Evolutionary conservation across 768 basidiomycete genomes (phyloP).

Genomic region (Neoboletus magnificus): DNA sequence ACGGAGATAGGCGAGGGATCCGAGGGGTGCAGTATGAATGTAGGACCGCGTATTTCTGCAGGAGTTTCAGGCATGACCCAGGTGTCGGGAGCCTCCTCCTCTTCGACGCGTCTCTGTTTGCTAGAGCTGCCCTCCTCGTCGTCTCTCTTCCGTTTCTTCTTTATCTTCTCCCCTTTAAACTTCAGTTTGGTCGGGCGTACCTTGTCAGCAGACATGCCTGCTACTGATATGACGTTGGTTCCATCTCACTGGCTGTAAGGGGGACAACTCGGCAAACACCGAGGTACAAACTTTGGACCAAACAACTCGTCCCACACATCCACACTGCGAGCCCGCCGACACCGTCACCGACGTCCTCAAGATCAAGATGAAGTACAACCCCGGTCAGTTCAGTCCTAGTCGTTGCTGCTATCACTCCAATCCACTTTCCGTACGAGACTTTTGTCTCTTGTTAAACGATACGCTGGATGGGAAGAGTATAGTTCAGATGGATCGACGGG

Average conservation of each 20-base stretch:
- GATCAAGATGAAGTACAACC: conserved; percentile 77
- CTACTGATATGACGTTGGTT: background rate
- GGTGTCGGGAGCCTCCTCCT: conserved; percentile 65
- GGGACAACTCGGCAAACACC: conserved; percentile 21
- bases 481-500: conserved; percentile 41
- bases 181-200: conserved; percentile 74
- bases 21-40: conserved; percentile 80
- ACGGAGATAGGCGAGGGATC: conserved; percentile 74
- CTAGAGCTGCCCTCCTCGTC: conserved; percentile 42
- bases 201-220: conserved; percentile 40
- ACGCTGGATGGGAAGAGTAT: conserved; percentile 53
- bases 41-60: conserved; percentile 80
- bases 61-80: conserved; percentile 77
- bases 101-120: conserved; percentile 48
- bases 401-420: conserved; percentile 17
- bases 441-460: conserved; percentile 27
- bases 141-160: conserved; percentile 77
- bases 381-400: conserved; percentile 55
- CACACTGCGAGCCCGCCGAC: conserved; percentile 33
- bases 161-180: conserved; percentile 85
- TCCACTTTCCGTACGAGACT: conserved; percentile 24
- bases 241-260: background rate
- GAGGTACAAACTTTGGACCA: conserved; percentile 36
- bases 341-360: conserved; percentile 60
- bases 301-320: conserved; percentile 25